phyloP scores from a whole-genome alignment of 1,139 yeast species.

The Yamadazyma pseudoaaseri region DNA sequence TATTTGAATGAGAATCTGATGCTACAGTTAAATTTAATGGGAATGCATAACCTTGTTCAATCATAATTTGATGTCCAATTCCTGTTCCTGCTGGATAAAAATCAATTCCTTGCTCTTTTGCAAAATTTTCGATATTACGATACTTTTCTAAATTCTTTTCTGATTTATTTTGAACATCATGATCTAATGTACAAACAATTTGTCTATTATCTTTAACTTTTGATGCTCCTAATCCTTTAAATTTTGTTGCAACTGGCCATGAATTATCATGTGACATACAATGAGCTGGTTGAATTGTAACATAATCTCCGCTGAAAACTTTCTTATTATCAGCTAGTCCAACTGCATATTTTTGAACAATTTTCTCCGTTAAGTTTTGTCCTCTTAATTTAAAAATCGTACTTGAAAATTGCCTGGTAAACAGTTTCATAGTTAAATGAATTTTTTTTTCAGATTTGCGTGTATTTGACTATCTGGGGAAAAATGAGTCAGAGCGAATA shows the following conservation, averaged over 20 bases:
- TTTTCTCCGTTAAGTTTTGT: constrained; percentile 91
- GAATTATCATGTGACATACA: constrained; percentile 99
- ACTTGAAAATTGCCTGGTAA: constrained; percentile 14
- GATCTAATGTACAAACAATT: constrained; percentile 94
- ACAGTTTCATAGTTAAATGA: constrained; percentile 5
- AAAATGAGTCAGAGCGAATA: constrained; percentile 30
- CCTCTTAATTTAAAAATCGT: constrained; percentile 31
- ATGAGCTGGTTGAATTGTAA: constrained; percentile 91
- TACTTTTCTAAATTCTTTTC: constrained; percentile 89
- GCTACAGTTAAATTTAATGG: constrained; percentile 94
- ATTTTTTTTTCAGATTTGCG: neutral
- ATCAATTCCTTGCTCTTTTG: constrained; percentile 88
- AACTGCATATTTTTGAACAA: constrained; percentile 90
- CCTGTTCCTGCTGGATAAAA: constrained; percentile 99
- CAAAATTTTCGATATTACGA: constrained; percentile 82
- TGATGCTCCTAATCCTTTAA: constrained; percentile 91
- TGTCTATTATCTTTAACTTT: constrained; percentile 81
- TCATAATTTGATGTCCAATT: constrained; percentile 98
- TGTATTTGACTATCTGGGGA: too few species aligned
- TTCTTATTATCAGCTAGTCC: constrained; percentile 68
- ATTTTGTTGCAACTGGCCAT: constrained; percentile 98
- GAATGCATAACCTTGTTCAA: constrained; percentile 97
- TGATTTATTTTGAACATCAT: constrained; percentile 91
- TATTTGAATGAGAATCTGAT: constrained; percentile 95
- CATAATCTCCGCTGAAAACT: constrained; percentile 90